Conservation (phyloP, 1,284 basidiomycete genomes). For the Fomitopsis palustris region DNA sequence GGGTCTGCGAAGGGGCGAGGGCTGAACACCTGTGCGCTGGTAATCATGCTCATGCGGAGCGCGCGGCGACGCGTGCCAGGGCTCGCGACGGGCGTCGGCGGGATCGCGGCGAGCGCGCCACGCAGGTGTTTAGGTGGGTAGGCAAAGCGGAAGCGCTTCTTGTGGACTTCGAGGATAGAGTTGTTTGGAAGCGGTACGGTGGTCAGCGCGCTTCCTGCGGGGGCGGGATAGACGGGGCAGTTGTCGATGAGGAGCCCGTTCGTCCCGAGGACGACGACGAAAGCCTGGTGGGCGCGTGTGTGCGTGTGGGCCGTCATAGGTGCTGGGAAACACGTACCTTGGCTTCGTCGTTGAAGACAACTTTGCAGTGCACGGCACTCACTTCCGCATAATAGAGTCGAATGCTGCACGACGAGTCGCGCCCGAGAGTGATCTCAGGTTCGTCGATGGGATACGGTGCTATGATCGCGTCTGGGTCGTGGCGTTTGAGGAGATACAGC, state of each 20-base stretch:
- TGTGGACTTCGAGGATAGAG: conserved; percentile 62
- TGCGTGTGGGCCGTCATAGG: not conserved
- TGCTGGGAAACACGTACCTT: conserved; percentile 41
- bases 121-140: conserved; percentile 75
- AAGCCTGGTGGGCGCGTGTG: conserved; percentile 43
- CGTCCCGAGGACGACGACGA: conserved; percentile 55
- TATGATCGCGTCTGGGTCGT: conserved; percentile 40
- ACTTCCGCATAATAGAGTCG: conserved; percentile 65
- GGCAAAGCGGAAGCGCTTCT: conserved; percentile 63
- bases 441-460: conserved; percentile 71
- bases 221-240: conserved; percentile 50
- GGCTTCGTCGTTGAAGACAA: conserved; percentile 55
- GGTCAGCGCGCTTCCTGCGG: conserved; percentile 34
- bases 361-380: conserved; percentile 58
- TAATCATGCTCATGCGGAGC: conserved; percentile 70
- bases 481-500: conserved; percentile 53
- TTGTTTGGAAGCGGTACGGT: conserved; percentile 61
- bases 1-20: conserved; percentile 58
- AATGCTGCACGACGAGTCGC: conserved; percentile 57
- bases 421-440: conserved; percentile 61
- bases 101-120: conserved; percentile 49
- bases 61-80: conserved; percentile 36
- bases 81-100: conserved; percentile 15
- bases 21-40: conserved; percentile 67
- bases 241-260: conserved; percentile 59